A percentile compares a stretch with the other conserved stretches of the same genome.
phyloP scores from a whole-genome alignment of 768 basidiomycete genomes.

The Amanita rubescens region DNA sequence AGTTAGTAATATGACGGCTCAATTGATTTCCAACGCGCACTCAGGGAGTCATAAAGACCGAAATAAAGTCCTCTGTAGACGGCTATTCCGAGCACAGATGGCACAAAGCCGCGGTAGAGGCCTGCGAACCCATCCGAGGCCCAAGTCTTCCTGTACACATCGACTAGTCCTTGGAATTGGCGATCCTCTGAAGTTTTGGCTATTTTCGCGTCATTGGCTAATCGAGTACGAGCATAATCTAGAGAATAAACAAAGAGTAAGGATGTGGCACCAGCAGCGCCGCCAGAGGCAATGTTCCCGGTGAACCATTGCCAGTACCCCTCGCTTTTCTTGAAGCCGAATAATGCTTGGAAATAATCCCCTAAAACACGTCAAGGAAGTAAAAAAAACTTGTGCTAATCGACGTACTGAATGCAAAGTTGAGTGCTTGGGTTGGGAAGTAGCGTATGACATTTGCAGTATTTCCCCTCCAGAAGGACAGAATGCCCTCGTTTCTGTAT shows the following conservation, averaged over 20 bases:
- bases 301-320: constrained; percentile 84
- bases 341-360: constrained; percentile 84
- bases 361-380: constrained; percentile 27
- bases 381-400: not conserved
- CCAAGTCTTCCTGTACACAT: constrained; percentile 79
- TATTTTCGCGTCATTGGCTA: constrained; percentile 78
- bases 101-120: constrained; percentile 86
- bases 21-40: constrained; percentile 27
- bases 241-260: constrained; percentile 86
- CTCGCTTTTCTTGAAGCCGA: constrained; percentile 79
- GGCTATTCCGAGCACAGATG: constrained; percentile 81
- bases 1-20: constrained; percentile 14
- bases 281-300: constrained; percentile 82
- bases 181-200: constrained; percentile 61
- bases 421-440: constrained; percentile 86
- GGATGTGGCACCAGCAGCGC: constrained; percentile 80
- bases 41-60: constrained; percentile 68
- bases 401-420: constrained; percentile 81
- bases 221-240: constrained; percentile 85
- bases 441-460: constrained; percentile 90
- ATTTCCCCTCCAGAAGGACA: constrained; percentile 83
- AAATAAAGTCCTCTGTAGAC: constrained; percentile 86
- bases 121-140: constrained; percentile 76
- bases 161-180: constrained; percentile 81
- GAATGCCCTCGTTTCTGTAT: constrained; percentile 71